Evolutionary conservation across 176 grass and related monocot genomes (phyloP).

Genomic region (Oryza glaberrima): DNA sequence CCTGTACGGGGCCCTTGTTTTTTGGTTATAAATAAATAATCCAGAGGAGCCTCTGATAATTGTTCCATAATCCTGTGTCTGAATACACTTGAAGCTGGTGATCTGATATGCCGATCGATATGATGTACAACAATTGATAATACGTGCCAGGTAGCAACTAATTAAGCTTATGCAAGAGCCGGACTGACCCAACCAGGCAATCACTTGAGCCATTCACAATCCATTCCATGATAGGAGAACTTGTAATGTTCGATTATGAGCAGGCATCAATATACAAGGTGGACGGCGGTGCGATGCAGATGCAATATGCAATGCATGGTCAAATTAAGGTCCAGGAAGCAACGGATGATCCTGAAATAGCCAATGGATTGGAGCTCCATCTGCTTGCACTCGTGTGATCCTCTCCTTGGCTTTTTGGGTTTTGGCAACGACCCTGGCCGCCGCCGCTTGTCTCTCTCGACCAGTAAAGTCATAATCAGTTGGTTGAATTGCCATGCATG

Average conservation of each 20-base stretch:
- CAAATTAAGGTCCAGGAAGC: not conserved
- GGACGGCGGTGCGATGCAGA: not conserved
- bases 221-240: too few relatives aligned
- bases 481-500: not conserved
- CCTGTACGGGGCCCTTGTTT: conserved; percentile 11
- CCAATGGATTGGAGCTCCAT: not conserved
- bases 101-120: not conserved
- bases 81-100: not conserved
- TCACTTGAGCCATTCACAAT: too few relatives aligned
- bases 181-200: too few relatives aligned
- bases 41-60: not conserved
- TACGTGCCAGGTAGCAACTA: not conserved
- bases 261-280: too few relatives aligned
- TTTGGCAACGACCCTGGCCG: not conserved
- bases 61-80: not conserved
- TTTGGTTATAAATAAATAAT: conserved; percentile 21
- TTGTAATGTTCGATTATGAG: too few relatives aligned
- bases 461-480: not conserved
- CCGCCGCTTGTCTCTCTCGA: not conserved
- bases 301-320: not conserved
- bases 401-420: too few relatives aligned
- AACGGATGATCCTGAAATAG: not conserved
- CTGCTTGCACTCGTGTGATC: not conserved
- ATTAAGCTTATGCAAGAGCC: not conserved
- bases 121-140: too few relatives aligned